These are phyloP conservation scores for Stentor coeruleus DNA, from an alignment of 73 alveolate genomes.

Conservation along the genomic window DNA sequence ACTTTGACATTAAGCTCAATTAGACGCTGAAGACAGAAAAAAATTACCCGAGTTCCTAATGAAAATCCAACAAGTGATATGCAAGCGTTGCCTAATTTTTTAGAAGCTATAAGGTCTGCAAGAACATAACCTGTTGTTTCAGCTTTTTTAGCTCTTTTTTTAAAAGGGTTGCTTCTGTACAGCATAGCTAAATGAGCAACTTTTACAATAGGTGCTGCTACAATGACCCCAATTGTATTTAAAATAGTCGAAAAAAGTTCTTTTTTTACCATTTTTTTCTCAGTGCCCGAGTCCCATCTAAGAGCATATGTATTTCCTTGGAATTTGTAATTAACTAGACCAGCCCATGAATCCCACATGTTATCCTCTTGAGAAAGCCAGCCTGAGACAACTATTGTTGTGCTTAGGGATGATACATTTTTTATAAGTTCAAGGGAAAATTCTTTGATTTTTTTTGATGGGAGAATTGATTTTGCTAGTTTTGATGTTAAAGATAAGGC, in stretches of 20 bases:
- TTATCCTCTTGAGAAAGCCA: slow-evolving; percentile 26
- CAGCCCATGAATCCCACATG: background rate
- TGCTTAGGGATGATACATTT: background rate
- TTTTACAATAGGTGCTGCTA: background rate
- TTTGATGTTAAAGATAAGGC: background rate
- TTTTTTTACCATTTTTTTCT: background rate
- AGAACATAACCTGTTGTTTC: slow-evolving; percentile 4
- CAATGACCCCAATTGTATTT: background rate
- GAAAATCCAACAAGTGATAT: background rate
- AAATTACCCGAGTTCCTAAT: slow-evolving; percentile 20
- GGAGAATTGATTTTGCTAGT: background rate
- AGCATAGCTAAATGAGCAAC: background rate
- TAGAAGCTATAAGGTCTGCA: background rate
- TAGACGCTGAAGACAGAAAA: background rate
- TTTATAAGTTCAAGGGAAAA: slow-evolving; percentile 9
- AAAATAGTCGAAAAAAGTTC: background rate
- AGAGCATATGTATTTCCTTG: slow-evolving; percentile 12
- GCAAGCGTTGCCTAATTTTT: slow-evolving; percentile 19
- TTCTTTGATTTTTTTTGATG: background rate
- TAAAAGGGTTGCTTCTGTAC: background rate
- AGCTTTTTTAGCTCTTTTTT: slow-evolving; percentile 19
- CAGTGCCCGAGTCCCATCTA: slow-evolving; percentile 19
- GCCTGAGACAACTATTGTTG: slow-evolving; percentile 5
- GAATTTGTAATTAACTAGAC: background rate
- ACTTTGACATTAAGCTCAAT: background rate